Evolutionary conservation across 371 early-diverging fungal species (phyloP).

Genomic region (Mucor indicus): DNA sequence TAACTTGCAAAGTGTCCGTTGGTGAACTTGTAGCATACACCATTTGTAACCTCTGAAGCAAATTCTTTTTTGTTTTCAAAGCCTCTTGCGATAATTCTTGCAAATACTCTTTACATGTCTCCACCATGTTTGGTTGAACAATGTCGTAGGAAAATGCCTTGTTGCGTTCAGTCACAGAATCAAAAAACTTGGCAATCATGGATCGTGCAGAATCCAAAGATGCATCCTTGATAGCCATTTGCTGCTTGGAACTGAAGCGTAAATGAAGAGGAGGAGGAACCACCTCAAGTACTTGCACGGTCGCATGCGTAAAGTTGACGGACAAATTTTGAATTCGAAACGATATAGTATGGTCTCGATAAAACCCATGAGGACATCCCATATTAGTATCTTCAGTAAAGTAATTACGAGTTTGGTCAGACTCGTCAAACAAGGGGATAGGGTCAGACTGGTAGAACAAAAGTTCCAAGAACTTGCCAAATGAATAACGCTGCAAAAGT

Average conservation of each 20-base stretch:
- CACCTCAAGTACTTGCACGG: slow-evolving; percentile 77
- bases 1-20: slow-evolving; percentile 77
- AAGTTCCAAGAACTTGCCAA: slow-evolving; percentile 93
- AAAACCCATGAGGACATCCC: slow-evolving; percentile 80
- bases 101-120: slow-evolving; percentile 61
- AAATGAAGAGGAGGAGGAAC: slow-evolving; percentile 75
- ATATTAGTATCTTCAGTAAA: not conserved
- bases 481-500: slow-evolving; percentile 88
- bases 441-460: slow-evolving; percentile 73
- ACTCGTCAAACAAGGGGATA: slow-evolving; percentile 8
- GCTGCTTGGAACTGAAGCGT: slow-evolving; percentile 53
- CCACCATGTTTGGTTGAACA: slow-evolving; percentile 62
- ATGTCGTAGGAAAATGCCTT: slow-evolving; percentile 58
- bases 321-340: slow-evolving; percentile 73
- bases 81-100: slow-evolving; percentile 65
- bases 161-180: slow-evolving; percentile 66
- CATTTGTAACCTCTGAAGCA: slow-evolving; percentile 79
- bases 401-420: not conserved
- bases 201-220: slow-evolving; percentile 58
- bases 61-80: slow-evolving; percentile 68
- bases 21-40: slow-evolving; percentile 72
- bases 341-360: slow-evolving; percentile 73
- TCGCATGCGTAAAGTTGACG: slow-evolving; percentile 73
- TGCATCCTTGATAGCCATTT: slow-evolving; percentile 54
- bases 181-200: slow-evolving; percentile 66